These are phyloP conservation scores for Chrysosporium queenslandicum DNA, from an alignment of 2,329 filamentous ascomycete species.

Conservation along the genomic window DNA sequence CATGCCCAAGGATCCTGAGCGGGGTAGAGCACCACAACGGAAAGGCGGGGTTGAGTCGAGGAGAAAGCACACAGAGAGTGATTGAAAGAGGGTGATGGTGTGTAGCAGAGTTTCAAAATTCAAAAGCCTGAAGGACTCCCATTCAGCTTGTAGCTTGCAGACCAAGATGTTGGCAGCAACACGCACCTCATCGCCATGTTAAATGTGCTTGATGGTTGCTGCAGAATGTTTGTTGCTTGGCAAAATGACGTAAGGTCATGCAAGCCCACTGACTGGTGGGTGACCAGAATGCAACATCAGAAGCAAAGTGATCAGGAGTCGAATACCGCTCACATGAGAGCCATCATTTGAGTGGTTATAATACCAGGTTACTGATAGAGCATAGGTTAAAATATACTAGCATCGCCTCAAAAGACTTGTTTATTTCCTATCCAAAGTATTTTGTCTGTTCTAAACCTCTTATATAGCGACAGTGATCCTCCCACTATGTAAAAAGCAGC, in stretches of 20 bases:
- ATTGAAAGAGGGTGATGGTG: neutral
- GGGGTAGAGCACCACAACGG: neutral
- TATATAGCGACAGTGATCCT: neutral
- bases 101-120: neutral
- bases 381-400: too few species aligned
- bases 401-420: too few species aligned
- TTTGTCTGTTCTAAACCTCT: neutral
- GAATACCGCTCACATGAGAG: neutral
- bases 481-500: neutral
- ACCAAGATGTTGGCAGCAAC: neutral
- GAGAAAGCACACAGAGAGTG: neutral
- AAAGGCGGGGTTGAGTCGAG: neutral
- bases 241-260: slow-evolving; percentile 9
- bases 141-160: neutral
- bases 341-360: neutral
- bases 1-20: neutral
- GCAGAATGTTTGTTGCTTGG: neutral
- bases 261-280: too few species aligned
- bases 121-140: neutral
- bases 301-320: neutral
- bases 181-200: neutral
- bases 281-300: too few species aligned
- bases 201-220: neutral
- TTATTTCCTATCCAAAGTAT: neutral
- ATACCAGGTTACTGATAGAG: too few species aligned